phyloP scores from a whole-genome alignment of 352 stramenopile species.

The Phytophthora brassicae region DNA sequence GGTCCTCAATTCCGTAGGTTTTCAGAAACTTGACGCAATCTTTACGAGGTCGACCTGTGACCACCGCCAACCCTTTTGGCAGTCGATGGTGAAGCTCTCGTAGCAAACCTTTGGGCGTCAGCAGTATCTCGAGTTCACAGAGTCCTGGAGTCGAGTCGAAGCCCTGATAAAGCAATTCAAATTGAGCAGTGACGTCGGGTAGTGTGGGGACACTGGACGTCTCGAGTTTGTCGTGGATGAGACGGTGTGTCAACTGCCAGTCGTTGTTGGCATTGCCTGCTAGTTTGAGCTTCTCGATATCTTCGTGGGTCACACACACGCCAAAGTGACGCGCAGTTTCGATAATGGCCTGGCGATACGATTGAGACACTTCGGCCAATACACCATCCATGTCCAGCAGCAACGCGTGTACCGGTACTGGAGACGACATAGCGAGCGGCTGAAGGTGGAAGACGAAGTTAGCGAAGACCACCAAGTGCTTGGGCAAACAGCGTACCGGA shows the following conservation, averaged over 20 bases:
- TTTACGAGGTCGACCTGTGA: constrained; percentile 91
- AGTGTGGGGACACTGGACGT: constrained; percentile 58
- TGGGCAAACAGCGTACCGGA: constrained; percentile 2
- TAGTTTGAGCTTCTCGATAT: constrained; percentile 92
- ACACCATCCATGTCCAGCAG: constrained; percentile 98
- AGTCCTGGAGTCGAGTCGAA: constrained; percentile 61
- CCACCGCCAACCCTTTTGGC: constrained; percentile 88
- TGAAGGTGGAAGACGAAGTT: no score
- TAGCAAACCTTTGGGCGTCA: constrained; percentile 86
- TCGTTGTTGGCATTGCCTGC: constrained; percentile 97
- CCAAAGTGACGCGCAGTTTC: constrained; percentile 87
- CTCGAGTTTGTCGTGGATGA: constrained; percentile 60
- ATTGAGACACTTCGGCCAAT: constrained; percentile 94
- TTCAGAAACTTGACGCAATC: constrained; percentile 95
- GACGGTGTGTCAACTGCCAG: constrained; percentile 93
- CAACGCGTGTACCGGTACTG: constrained; percentile 71
- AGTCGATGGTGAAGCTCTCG: constrained; percentile 79
- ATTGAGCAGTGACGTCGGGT: constrained; percentile 91
- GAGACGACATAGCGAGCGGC: no score
- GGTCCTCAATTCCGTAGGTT: constrained; percentile 71
- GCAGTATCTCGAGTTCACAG: constrained; percentile 91
- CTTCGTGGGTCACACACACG: constrained; percentile 80
- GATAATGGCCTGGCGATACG: constrained; percentile 93
- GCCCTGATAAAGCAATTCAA: constrained; percentile 96
- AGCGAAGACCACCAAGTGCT: constrained; percentile 1